A percentile compares a stretch with the other conserved stretches of the same genome.
These are phyloP conservation scores for Neofusicoccum cordaticola DNA, from an alignment of 2,329 filamentous ascomycete species.

Conservation along the genomic window DNA sequence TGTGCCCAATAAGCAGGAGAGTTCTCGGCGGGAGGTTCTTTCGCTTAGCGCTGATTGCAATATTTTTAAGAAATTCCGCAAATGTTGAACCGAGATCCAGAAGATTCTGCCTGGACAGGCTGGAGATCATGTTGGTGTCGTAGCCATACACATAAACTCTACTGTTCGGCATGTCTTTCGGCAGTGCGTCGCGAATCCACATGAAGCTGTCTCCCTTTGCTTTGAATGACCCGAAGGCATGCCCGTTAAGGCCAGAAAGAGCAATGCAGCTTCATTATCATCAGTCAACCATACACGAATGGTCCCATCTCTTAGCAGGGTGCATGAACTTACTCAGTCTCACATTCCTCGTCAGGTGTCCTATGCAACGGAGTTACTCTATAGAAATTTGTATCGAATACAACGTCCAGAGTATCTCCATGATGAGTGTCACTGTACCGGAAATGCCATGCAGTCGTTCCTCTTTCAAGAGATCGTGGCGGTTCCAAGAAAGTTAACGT, in stretches of 20 bases:
- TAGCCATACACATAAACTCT: not conserved
- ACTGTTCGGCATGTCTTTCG: not conserved
- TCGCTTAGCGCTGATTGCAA: not conserved
- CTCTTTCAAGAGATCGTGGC: not conserved
- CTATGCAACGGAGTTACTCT: not conserved
- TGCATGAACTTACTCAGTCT: not conserved
- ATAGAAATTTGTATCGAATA: not conserved
- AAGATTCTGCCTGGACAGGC: not conserved
- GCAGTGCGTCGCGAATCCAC: not conserved
- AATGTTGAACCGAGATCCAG: not conserved
- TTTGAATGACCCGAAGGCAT: constrained; percentile 5
- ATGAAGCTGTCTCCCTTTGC: not conserved
- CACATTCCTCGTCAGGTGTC: not conserved
- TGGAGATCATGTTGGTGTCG: not conserved
- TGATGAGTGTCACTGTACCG: not conserved
- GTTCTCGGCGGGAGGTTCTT: not conserved
- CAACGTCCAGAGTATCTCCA: no score
- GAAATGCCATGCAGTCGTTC: no score
- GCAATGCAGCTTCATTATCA: not conserved
- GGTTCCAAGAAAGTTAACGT: not conserved
- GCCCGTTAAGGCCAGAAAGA: not conserved
- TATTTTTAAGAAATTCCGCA: not conserved
- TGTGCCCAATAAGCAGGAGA: not conserved
- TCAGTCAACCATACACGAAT: not conserved
- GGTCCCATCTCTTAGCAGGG: no score